Conservation (phyloP, 2,329 filamentous ascomycete genomes). For the Beauveria sp. region DNA sequence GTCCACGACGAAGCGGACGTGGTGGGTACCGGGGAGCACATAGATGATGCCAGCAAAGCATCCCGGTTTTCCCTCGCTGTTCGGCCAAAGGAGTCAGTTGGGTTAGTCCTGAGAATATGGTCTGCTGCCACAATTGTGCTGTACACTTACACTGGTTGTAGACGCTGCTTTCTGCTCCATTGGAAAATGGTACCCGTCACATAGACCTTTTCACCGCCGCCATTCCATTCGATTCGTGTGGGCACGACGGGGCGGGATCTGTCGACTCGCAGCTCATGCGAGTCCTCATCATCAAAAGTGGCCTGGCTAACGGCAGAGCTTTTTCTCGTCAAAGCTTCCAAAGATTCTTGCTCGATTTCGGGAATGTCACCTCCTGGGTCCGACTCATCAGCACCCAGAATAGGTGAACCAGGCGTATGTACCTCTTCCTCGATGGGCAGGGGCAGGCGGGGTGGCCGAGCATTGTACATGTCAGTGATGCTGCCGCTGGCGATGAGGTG, state of each 20-base stretch:
- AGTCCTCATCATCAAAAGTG: conserved; percentile 67
- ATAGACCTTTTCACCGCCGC: conserved; percentile 81
- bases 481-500: conserved; percentile 46
- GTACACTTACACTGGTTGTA: conserved; percentile 71
- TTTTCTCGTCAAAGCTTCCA: conserved; percentile 43
- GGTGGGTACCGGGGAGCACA: conserved; percentile 87
- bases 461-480: conserved; percentile 55
- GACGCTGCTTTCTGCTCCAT: conserved; percentile 89
- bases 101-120: conserved; percentile 16
- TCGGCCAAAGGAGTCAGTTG: not conserved
- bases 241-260: conserved; percentile 73
- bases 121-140: no score
- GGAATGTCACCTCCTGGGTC: conserved; percentile 48
- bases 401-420: conserved; percentile 83
- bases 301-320: conserved; percentile 53
- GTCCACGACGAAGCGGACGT: conserved; percentile 93
- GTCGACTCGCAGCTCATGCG: conserved; percentile 68
- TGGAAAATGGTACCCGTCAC: conserved; percentile 96
- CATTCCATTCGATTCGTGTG: conserved; percentile 77
- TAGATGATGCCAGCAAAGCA: conserved; percentile 71
- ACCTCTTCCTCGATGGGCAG: conserved; percentile 90
- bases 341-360: conserved; percentile 44
- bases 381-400: conserved; percentile 63
- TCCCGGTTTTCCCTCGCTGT: conserved; percentile 48
- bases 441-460: conserved; percentile 78